Percentiles rank a stretch among this genome's conserved stretches.
Evolutionary conservation across 2,329 filamentous ascomycete genomes (phyloP).

Genomic region (Pestalotiopsis sp.): DNA sequence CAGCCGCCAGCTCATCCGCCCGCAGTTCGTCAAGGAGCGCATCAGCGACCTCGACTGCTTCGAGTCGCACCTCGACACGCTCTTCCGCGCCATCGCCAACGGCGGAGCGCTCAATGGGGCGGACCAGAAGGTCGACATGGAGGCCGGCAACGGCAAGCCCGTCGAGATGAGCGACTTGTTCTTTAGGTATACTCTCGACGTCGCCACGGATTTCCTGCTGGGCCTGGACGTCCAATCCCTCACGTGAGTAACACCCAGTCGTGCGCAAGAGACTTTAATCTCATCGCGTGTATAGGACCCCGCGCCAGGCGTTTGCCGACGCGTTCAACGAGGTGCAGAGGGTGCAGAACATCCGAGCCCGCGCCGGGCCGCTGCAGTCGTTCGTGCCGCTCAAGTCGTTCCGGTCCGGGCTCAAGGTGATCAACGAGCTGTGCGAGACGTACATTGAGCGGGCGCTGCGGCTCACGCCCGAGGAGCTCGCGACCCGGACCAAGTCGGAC

Average conservation of each 20-base stretch:
- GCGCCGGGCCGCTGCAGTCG: conserved; percentile 61
- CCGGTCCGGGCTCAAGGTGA: conserved; percentile 61
- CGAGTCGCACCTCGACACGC: conserved; percentile 72
- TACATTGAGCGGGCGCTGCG: conserved; percentile 76
- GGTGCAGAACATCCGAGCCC: conserved; percentile 67
- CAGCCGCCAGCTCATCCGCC: conserved; percentile 78
- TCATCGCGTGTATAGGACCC: conserved; percentile 40
- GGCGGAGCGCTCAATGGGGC: conserved; percentile 58
- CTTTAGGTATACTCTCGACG: conserved; percentile 83
- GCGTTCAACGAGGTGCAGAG: conserved; percentile 80
- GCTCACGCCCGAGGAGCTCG: conserved; percentile 70
- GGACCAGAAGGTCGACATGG: conserved; percentile 62
- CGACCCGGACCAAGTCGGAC: conserved; percentile 70
- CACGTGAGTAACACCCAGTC: conserved; percentile 37
- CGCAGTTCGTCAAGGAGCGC: conserved; percentile 84
- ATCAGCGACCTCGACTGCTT: conserved; percentile 81
- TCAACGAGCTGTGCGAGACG: conserved; percentile 74
- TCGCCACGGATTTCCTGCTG: conserved; percentile 83
- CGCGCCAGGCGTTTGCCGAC: conserved; percentile 69
- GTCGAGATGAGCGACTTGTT: conserved; percentile 76
- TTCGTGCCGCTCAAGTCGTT: conserved; percentile 67
- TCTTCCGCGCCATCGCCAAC: conserved; percentile 69
- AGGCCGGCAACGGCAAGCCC: conserved; percentile 59
- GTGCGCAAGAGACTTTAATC: neutral
- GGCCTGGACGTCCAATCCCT: conserved; percentile 70